Conservation (phyloP, 148 eudicot species). For the Rhododendron molle region DNA sequence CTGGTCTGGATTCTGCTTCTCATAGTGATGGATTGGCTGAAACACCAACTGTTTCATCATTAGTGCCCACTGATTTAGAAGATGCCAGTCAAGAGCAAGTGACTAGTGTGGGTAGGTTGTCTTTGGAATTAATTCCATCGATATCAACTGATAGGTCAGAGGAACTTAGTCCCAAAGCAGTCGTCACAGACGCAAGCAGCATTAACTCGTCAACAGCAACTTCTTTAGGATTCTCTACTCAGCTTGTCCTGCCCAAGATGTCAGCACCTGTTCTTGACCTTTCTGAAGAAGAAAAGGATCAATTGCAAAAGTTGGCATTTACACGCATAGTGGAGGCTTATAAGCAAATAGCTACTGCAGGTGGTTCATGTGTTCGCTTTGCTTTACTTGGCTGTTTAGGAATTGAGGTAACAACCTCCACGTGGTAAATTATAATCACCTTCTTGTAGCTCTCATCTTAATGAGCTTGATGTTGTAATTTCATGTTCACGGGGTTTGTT, state of each 20-base stretch:
- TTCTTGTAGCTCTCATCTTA: slow-evolving; percentile 1
- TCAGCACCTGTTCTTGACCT: slow-evolving; percentile 78
- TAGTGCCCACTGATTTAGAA: slow-evolving; percentile 44
- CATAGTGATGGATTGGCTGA: slow-evolving; percentile 40
- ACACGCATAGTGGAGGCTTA: slow-evolving; percentile 81
- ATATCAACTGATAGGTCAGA: slow-evolving; percentile 86
- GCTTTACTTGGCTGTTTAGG: slow-evolving; percentile 78
- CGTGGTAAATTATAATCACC: neutral
- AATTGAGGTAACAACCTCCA: slow-evolving; percentile 57
- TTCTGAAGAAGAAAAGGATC: slow-evolving; percentile 70
- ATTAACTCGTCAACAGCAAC: slow-evolving; percentile 60
- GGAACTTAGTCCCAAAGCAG: slow-evolving; percentile 80
- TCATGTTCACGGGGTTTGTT: neutral
- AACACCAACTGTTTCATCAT: slow-evolving; percentile 28
- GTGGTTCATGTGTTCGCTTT: slow-evolving; percentile 76
- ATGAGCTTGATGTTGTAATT: neutral
- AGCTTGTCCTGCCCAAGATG: slow-evolving; percentile 74
- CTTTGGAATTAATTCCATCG: slow-evolving; percentile 56
- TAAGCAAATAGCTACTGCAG: slow-evolving; percentile 79
- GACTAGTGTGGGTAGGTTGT: slow-evolving; percentile 29
- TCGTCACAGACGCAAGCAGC: slow-evolving; percentile 45
- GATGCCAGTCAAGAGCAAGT: slow-evolving; percentile 57
- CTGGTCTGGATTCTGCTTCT: slow-evolving; percentile 66
- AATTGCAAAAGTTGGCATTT: slow-evolving; percentile 65
- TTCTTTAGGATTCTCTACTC: slow-evolving; percentile 47